Base-by-base conservation (phyloP, 2,329 filamentous ascomycete genomes). In the Phialemoniopsis sp. region DNA sequence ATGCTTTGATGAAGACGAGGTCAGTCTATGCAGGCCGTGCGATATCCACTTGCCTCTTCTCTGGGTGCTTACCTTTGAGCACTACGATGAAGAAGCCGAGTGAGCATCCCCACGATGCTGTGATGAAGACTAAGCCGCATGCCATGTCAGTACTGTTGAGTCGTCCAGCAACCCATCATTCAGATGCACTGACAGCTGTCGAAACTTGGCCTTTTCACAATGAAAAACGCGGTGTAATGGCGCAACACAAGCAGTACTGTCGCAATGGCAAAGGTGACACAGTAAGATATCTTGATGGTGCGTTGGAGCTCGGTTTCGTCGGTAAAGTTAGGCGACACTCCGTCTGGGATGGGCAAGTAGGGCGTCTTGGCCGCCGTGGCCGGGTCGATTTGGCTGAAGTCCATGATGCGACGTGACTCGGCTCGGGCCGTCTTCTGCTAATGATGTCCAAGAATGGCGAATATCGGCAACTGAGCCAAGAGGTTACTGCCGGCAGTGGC, bases 221-320 rank as follows among this genome's bases (percentile, higher is more conserved):
- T 30, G 8, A 31, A 21, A 26, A 33, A 32, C n/a, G 36, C 19
- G 13, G 40, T 42, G 32, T 42, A 42, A 18, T 38, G 32, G 12
- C 40, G 36, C 36, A 42, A 14, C 13, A 32, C 18, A 29, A 42
- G 31, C 8, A 28, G 13, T 4, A 38, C 8, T 4, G 40, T 35
- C 15, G 40, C 40, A n/a, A 42, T 21, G 13, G 35, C 36, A 29
- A 42, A 42, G 14, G 36, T 42, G 14, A 42, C 32, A 10, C 16
- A 35, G 36, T 38, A 42, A 16, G 39, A 36, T 8, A 42, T 18
- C 26, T 38, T 35, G 17, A 42, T 32, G 2, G 32, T 36, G 32
- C 29, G 31, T 30, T 42, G 40, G 4, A 42, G 32, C 12, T 21
- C 17, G 8, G 32, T 33, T 8, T 5, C 5, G 14, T 3, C 14